Evolutionary conservation across 139 green algal species (phyloP).

Genomic region (Volvox africanus): DNA sequence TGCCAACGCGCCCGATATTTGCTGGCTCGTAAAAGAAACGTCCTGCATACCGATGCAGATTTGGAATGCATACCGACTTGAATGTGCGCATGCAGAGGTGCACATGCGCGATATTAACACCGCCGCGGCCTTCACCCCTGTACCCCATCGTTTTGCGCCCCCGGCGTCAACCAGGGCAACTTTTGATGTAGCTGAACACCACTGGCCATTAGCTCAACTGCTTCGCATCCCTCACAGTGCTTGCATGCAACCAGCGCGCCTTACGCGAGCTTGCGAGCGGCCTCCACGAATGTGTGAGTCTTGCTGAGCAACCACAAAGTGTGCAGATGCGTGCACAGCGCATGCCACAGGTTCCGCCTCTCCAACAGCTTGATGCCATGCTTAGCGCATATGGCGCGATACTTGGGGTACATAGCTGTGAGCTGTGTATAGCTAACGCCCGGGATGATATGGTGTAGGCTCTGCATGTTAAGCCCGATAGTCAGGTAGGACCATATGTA

Average conservation of each 20-base stretch:
- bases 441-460: constrained; percentile 34
- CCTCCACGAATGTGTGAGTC: constrained; percentile 8
- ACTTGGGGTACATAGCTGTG: constrained; percentile 14
- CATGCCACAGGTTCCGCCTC: constrained; percentile 22
- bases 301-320: constrained; percentile 30
- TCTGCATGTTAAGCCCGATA: constrained; percentile 46
- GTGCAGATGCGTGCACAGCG: constrained; percentile 34
- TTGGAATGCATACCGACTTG: too few relatives aligned
- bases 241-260: background rate
- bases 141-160: too few relatives aligned
- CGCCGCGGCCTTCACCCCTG: too few relatives aligned
- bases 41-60: too few relatives aligned
- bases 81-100: too few relatives aligned
- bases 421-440: constrained; percentile 16
- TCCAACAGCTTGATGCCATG: constrained; percentile 40
- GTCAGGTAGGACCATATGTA: constrained; percentile 28
- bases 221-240: background rate
- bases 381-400: constrained; percentile 36
- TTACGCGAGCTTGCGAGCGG: background rate
- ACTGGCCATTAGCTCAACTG: too few relatives aligned
- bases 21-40: too few relatives aligned
- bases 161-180: too few relatives aligned
- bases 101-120: too few relatives aligned
- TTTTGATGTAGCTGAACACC: too few relatives aligned
- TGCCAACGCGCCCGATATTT: too few relatives aligned